Percentiles rank a stretch among this genome's conserved stretches.
These are phyloP conservation scores for Pulchroboletus neoregius DNA, from an alignment of 1,284 basidiomycete species.

Conservation along the genomic window DNA sequence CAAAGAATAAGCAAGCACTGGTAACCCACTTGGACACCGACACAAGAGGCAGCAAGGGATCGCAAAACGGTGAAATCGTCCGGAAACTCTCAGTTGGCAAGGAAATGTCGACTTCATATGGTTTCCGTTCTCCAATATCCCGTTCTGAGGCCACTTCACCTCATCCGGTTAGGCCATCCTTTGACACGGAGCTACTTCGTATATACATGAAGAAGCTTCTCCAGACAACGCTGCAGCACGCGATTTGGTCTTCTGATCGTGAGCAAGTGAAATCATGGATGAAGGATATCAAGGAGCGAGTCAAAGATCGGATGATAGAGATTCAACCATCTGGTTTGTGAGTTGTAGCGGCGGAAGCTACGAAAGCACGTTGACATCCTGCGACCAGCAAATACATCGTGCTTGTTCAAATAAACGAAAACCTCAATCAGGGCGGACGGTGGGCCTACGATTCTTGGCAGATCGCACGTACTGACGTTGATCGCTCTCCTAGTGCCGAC, in stretches of 20 bases:
- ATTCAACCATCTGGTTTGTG: slow-evolving; percentile 77
- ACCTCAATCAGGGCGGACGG: slow-evolving; percentile 76
- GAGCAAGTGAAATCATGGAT: slow-evolving; percentile 71
- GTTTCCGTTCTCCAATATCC: slow-evolving; percentile 33
- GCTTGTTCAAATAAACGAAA: slow-evolving; percentile 77
- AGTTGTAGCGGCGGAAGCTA: slow-evolving; percentile 34
- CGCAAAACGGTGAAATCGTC: neutral
- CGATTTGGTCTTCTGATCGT: slow-evolving; percentile 63
- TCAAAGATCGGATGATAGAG: slow-evolving; percentile 78
- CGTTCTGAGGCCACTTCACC: slow-evolving; percentile 35
- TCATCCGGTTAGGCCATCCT: slow-evolving; percentile 42
- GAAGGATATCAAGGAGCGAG: slow-evolving; percentile 74
- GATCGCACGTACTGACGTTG: slow-evolving; percentile 10
- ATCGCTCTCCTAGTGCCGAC: slow-evolving; percentile 34
- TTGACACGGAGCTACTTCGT: slow-evolving; percentile 68
- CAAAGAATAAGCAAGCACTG: slow-evolving; percentile 10
- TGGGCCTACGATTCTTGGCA: slow-evolving; percentile 32
- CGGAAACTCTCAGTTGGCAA: neutral
- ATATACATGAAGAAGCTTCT: slow-evolving; percentile 77
- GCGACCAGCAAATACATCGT: slow-evolving; percentile 73
- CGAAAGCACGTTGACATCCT: slow-evolving; percentile 17
- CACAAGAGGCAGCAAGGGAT: neutral
- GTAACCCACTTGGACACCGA: neutral
- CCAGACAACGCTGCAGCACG: slow-evolving; percentile 58
- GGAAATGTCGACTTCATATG: slow-evolving; percentile 28